Evolutionary conservation across 352 stramenopile genomes (phyloP), one percentile per base, ranked within the genome.

Genomic region (Globisporangium mamillatum): DNA sequence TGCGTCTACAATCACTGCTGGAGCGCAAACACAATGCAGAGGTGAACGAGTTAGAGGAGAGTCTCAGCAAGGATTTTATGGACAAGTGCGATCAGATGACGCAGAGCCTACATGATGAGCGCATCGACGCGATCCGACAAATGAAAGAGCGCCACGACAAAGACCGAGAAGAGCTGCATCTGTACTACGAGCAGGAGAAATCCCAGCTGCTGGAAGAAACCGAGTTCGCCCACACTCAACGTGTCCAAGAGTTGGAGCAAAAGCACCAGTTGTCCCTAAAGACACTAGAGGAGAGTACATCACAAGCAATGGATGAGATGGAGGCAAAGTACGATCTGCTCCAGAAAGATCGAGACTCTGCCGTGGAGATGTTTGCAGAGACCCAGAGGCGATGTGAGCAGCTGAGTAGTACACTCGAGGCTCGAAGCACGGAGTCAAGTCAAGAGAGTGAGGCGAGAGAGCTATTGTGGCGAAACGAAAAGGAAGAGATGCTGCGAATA

Each of bases 61-160:
- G 72, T 12, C 32, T 90, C 16, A 73, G 68, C 9, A 71, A 74
- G 1, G 66, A 87, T 25, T 89, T 78, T n/a, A 80, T 82, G 61
- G 71, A 77, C 18, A 88, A 88, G 68, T 90, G 81, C 46, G 81
- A 90, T 22, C 72, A 86, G 50, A 75, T 92, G 63, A 78, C 79
- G 1, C 79, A 90, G 69, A 90, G 69, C 0, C 74, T 90, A 9
- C 73, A 85, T 24, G 68, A 80, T n/a, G 80, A 89, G 52, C 73
- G 80, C 27, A 65, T 84, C 1, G 72, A 81, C 4, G 73, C 75
- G 1, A 68, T 92, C n/a, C 56, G 68, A 20, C 64, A 72, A 44
- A 75, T 86, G 63, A 81, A 85, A 20, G 74, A 80, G 10, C 62
- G 73, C 0, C 76, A 88, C 34, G 70, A 82, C 8, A 73, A 73